Percentiles rank a stretch among this genome's conserved stretches.
Conservation (phyloP, 306 rosid genomes). For the Hippophae tibetana region DNA sequence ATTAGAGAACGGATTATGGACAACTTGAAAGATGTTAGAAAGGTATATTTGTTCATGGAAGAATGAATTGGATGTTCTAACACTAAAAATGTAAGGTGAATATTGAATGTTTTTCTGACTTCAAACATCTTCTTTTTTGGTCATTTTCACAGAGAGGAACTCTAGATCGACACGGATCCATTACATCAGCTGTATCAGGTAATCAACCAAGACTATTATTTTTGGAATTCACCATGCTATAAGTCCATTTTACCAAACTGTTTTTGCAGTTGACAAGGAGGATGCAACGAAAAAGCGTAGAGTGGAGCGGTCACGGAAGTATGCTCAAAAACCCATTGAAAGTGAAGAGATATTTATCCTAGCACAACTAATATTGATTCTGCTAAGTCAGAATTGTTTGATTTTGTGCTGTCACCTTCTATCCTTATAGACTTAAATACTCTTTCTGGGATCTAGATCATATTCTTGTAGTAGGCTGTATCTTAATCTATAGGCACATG, state of each 20-base stretch:
- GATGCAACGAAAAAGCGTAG: constrained; percentile 87
- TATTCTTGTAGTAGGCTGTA: too few relatives aligned
- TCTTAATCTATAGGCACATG: too few relatives aligned
- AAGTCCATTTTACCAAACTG: constrained; percentile 17
- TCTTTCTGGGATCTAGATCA: neutral
- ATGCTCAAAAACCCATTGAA: constrained; percentile 22
- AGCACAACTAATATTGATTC: neutral
- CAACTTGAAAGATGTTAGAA: constrained; percentile 62
- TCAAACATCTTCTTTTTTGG: constrained; percentile 16
- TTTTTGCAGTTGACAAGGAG: constrained; percentile 64
- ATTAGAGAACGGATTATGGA: constrained; percentile 76
- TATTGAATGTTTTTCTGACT: constrained; percentile 10
- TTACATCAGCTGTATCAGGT: constrained; percentile 76
- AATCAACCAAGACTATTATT: constrained; percentile 5
- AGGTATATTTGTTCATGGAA: constrained; percentile 41
- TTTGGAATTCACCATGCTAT: neutral
- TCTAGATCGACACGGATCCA: constrained; percentile 68
- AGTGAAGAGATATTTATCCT: constrained; percentile 10
- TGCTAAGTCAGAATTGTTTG: neutral
- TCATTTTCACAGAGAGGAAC: constrained; percentile 46
- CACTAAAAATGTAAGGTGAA: constrained; percentile 8
- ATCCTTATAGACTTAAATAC: too few relatives aligned
- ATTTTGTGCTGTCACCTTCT: neutral
- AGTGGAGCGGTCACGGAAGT: constrained; percentile 94
- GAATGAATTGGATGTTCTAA: neutral